These are phyloP conservation scores for Clavariopsis aquatica DNA, from an alignment of 495 filamentous ascomycete genomes.

Conservation along the genomic window DNA sequence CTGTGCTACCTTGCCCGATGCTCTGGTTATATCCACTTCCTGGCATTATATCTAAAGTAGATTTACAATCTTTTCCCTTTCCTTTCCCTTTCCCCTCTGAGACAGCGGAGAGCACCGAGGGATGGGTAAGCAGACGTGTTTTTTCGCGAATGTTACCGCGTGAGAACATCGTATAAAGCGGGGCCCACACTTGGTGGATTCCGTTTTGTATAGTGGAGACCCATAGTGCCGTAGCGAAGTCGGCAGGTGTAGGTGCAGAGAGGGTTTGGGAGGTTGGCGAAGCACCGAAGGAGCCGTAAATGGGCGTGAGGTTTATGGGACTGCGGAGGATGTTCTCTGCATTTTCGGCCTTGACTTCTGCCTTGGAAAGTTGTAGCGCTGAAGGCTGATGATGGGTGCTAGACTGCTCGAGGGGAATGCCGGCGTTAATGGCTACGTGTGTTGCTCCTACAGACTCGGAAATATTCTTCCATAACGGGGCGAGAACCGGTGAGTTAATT, in stretches of 20 bases:
- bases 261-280: slow-evolving; percentile 33
- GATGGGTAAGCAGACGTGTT: slow-evolving; percentile 64
- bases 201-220: slow-evolving; percentile 72
- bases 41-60: no score
- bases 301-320: slow-evolving; percentile 60
- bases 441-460: slow-evolving; percentile 55
- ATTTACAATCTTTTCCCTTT: no score
- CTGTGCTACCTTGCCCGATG: slow-evolving; percentile 48
- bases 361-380: not conserved
- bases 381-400: not conserved
- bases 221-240: slow-evolving; percentile 72
- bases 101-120: slow-evolving; percentile 39
- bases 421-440: slow-evolving; percentile 72
- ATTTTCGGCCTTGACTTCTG: not conserved
- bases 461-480: slow-evolving; percentile 55
- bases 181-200: slow-evolving; percentile 83
- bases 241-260: slow-evolving; percentile 42
- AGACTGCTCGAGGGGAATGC: slow-evolving; percentile 54
- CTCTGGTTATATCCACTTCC: not conserved
- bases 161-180: slow-evolving; percentile 87
- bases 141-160: slow-evolving; percentile 90
- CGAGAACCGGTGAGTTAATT: slow-evolving; percentile 30
- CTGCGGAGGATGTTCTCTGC: slow-evolving; percentile 63
- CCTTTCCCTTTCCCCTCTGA: slow-evolving; percentile 20
- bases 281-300: slow-evolving; percentile 70